These are phyloP conservation scores for Eucalyptus caleyi DNA, from an alignment of 345 rosid genomes.

Conservation along the genomic window DNA sequence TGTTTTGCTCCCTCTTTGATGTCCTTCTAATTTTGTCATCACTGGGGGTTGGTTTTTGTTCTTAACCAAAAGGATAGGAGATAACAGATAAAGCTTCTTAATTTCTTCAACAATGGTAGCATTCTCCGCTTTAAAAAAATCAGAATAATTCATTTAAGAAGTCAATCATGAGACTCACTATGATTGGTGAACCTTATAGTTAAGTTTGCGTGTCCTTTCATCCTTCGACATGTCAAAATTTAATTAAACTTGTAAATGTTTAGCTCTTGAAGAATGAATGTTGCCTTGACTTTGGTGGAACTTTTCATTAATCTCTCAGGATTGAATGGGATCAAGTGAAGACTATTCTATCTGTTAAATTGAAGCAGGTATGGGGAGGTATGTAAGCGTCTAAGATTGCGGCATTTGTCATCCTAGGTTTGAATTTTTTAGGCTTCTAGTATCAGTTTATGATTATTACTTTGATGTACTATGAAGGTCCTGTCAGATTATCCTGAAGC, in stretches of 20 bases:
- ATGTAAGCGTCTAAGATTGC: slow-evolving; percentile 11
- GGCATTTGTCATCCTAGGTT: not conserved
- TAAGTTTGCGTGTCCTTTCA: not conserved
- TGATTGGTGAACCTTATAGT: not conserved
- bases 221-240: not conserved
- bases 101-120: not conserved
- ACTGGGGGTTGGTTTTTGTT: not conserved
- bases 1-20: not conserved
- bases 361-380: slow-evolving; percentile 98
- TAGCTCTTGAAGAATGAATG: not conserved
- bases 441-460: not conserved
- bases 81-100: not conserved
- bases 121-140: not conserved
- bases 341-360: slow-evolving; percentile 57
- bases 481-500: slow-evolving; percentile 81
- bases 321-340: slow-evolving; percentile 81
- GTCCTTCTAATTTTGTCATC: not conserved
- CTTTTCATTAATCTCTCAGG: slow-evolving; percentile 22
- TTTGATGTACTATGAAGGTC: slow-evolving; percentile 30
- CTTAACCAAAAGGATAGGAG: not conserved
- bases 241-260: not conserved
- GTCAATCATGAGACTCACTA: not conserved
- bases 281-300: not conserved
- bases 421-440: not conserved
- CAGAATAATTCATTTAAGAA: not conserved